Base-by-base conservation (phyloP, 176 grass and related monocot species). In the Panicum miliaceum region DNA sequence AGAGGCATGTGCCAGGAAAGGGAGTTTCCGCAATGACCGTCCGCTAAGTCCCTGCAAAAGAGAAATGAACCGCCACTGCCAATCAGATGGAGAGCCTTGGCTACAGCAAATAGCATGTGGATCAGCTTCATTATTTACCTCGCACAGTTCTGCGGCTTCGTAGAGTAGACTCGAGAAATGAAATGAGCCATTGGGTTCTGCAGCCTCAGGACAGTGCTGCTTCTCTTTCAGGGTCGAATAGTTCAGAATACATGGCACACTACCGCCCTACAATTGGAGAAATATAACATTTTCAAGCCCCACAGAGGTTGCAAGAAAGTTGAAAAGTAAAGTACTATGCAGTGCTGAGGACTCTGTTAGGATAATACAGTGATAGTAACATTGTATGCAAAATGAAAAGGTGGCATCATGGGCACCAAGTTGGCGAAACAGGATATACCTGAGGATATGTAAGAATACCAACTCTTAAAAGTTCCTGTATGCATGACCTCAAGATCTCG, bases 401-500 rank as follows among this genome's bases (percentile, higher is more conserved):
- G 53, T 34, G 16, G 14, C 35, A 5, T 42, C 26, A 13, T 45
- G 62, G 36, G 47, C 35, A 73, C 22, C n/a, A 82, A 65, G 16
- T 82, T 78, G 73, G 20, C 41, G 27, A 59, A 15, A 83, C 51
- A 78, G 66, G 66, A 68, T 59, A 74, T 90, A 94, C 93, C 88
- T 96, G 83, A 69, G 83, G 59, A 72, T 79, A 87, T 63, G 43
- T 78, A 88, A 99, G 80, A 89, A 99, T 96, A 53, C 91, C 96
- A 68, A 90, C 91, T 71, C 96, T 90, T 67, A 94, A 37, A 73
- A 99, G 91, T 92, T 99, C 96, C 29, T 99, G 91, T 78, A 99
- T 81, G 80, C 96, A 99, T 48, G 96, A 96, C 77, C 93, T 94
- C 80, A 99, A 82, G 68, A 99, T 99, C 71, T 99, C 96, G 42